Evolutionary conservation across 1,284 basidiomycete genomes (phyloP), one percentile per base, ranked within the genome.

Genomic region (Cryptococcus sp.): DNA sequence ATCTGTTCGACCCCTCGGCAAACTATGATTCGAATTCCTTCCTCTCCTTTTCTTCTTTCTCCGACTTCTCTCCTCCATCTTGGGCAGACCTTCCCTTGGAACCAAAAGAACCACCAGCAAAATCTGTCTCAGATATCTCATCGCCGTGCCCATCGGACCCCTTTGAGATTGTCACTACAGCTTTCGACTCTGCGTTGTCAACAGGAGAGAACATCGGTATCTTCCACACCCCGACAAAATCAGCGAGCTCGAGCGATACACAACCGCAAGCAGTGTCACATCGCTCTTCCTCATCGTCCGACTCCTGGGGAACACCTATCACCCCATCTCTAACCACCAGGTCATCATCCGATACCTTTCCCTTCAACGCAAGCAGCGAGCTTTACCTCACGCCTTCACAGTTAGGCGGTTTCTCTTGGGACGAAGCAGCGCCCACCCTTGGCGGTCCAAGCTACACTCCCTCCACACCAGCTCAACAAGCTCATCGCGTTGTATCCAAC

Each of bases 11-110:
- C 45, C 66, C 71, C 17, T 60, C 60, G 15, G 52, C 60, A 41
- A 54, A 62, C 50, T 54, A 64, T 42, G 53, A 55, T 27, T 51
- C 66, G 17, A 52, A 57, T 10, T 65, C 65, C 17, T 74, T 71
- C 66, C 61, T 72, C 47, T 69, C 72, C 23, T 74, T 74, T 61
- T 66, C 69, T 30, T 71, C 72, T 16, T 67, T 74, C 47, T 64
- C 68, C 59, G 67, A 66, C 47, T 57, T 69, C n/a, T 54, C 62
- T 13, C 54, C 55, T n/a, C 57, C 59, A 47, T 59, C 45, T 40
- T 60, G 58, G 58, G 55, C 58, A 48, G 56, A 58, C 39, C 49
- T 58, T 35, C 49, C 58, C 17, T 52, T 53, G 10, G 55, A 60
- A 42, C 19, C 47, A 10, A 61, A 54, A 50, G 41, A 45, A 51